Evolutionary conservation across 805 yeast species (phyloP).

Genomic region (Clavispora santaluciae): DNA sequence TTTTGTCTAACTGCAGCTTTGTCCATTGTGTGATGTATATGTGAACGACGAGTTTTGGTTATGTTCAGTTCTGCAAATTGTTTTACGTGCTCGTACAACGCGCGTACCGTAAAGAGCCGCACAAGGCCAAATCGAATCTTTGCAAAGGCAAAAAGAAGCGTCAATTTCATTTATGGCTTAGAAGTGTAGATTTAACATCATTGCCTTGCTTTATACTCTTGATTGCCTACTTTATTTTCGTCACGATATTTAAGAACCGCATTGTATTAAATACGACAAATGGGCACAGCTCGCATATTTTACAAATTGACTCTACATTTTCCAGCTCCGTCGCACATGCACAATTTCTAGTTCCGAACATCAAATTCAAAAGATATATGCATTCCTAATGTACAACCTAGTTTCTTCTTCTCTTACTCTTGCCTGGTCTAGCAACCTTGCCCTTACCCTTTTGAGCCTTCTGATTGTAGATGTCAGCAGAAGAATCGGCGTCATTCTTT

Average conservation of each 20-base stretch:
- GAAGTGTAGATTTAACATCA: no score
- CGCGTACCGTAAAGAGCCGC: no score
- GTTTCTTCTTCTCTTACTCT: constrained; percentile 30
- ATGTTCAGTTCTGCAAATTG: not conserved
- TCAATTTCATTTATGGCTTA: no score
- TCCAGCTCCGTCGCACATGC: not conserved
- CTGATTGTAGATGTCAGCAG: constrained; percentile 48
- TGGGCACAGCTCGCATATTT: not conserved
- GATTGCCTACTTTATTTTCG: not conserved
- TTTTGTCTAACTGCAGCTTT: constrained; percentile 44
- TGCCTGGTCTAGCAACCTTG: constrained; percentile 36
- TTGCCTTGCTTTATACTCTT: not conserved
- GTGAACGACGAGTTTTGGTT: not conserved
- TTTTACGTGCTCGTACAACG: not conserved
- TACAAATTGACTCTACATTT: not conserved
- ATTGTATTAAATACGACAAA: not conserved
- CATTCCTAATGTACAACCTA: constrained; percentile 5
- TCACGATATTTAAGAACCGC: not conserved
- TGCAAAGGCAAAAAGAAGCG: not conserved
- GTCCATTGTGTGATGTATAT: constrained; percentile 15
- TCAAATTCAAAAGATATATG: not conserved
- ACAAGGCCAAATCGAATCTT: not conserved
- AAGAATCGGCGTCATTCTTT: constrained; percentile 67
- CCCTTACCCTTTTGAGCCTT: constrained; percentile 19
- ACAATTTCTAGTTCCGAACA: no score